Evolutionary conservation across 2,329 filamentous ascomycete species (phyloP), one percentile per base, ranked within the genome.

Genomic region (Xylariaceae sp.): DNA sequence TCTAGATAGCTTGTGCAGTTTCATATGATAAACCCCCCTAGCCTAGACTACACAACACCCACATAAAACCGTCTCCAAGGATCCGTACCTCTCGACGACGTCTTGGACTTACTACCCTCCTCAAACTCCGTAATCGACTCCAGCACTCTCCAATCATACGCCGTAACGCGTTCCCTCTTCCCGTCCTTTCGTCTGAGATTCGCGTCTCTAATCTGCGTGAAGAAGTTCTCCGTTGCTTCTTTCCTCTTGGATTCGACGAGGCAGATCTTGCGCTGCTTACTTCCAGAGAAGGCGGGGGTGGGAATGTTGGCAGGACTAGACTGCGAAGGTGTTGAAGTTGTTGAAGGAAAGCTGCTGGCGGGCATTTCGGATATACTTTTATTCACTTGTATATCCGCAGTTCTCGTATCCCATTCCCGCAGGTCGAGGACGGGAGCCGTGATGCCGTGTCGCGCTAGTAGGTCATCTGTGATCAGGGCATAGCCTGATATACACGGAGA

Each of bases 121-220:
- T 80, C 76, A 43, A 69, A 54, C 35, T 71, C 71, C 2, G 67
- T 68, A 7, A 80, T 62, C 26, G 73, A 68, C 34, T 71, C 67
- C 46, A 80, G 55, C 4, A 78, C 63, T 3, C 74, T 69, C 76
- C 76, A 80, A 59, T 80, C 76, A 51, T 76, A 76, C 1, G 78
- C 68, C 4, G 68, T 67, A 1, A 77, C 70, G 67, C 70, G 73
- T 7, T 70, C 68, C 4, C 70, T 64, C 31, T 61, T 59, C 3
- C 68, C 68, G 2, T 64, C 60, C 2, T 63, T 63, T 7, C 61
- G 62, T 27, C 51, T 59, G 9, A 70, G 45, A 8, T 69, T 66
- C 7, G 65, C 57, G 5, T 61, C 52, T 37, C 74, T 64, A 6
- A 76, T 66, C 3, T 57, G 60, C 26, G 55, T 54, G 3, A 76